phyloP scores from a whole-genome alignment of 352 stramenopile species.

The Albugo laibachii region DNA sequence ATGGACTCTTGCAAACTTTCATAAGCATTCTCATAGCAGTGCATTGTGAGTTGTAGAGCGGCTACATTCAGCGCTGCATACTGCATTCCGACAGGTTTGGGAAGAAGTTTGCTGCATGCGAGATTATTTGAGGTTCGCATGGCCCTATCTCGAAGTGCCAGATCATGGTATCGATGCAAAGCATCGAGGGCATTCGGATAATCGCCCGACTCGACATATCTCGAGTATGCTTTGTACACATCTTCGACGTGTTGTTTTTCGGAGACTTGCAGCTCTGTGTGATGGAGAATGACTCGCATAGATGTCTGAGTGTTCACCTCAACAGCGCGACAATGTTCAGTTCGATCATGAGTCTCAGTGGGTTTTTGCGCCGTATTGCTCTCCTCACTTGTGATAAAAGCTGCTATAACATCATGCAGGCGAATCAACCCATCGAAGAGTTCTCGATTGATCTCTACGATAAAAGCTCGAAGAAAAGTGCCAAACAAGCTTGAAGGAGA shows the following conservation, averaged over 20 bases:
- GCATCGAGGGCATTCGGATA: slow-evolving; percentile 74
- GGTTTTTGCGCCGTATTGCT: background rate
- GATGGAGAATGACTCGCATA: background rate
- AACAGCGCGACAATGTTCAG: background rate
- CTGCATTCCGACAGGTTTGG: slow-evolving; percentile 28
- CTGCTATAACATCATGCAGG: slow-evolving; percentile 35
- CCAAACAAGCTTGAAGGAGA: slow-evolving; percentile 10
- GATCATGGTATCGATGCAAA: slow-evolving; percentile 87
- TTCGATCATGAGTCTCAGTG: background rate
- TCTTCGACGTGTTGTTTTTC: too few species aligned
- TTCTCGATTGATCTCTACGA: slow-evolving; percentile 24
- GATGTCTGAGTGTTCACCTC: background rate
- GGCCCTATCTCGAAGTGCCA: slow-evolving; percentile 39
- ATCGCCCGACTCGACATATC: slow-evolving; percentile 61
- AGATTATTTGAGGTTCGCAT: slow-evolving; percentile 1
- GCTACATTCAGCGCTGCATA: slow-evolving; percentile 83
- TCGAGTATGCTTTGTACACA: slow-evolving; percentile 73
- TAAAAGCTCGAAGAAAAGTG: slow-evolving; percentile 44
- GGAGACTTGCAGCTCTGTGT: background rate
- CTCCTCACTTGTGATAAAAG: slow-evolving; percentile 17
- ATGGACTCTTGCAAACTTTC: slow-evolving; percentile 85
- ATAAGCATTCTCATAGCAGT: slow-evolving; percentile 47
- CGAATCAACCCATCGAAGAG: slow-evolving; percentile 53
- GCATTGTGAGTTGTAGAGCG: slow-evolving; percentile 71
- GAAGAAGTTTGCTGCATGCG: background rate